Evolutionary conservation across 495 filamentous ascomycete genomes (phyloP).

Genomic region (Tetracladium marchalianum): DNA sequence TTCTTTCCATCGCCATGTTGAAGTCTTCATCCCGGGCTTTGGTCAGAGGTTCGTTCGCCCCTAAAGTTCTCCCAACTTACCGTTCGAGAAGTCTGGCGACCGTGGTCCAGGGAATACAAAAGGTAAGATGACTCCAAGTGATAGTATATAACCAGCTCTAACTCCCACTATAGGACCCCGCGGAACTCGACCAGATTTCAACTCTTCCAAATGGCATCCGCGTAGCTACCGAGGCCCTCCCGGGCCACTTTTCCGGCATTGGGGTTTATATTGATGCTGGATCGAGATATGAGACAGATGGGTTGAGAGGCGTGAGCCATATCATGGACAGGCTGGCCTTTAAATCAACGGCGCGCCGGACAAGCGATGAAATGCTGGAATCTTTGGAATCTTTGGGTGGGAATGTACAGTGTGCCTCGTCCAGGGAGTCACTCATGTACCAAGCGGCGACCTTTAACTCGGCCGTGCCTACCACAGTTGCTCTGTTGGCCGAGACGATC

Average conservation of each 20-base stretch:
- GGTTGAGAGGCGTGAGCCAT: slow-evolving; percentile 83
- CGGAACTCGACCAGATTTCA: slow-evolving; percentile 79
- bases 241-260: slow-evolving; percentile 89
- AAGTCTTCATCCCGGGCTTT: slow-evolving; percentile 12
- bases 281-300: slow-evolving; percentile 84
- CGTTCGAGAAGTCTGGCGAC: slow-evolving; percentile 19
- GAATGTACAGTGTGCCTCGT: slow-evolving; percentile 93
- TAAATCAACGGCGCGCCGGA: slow-evolving; percentile 72
- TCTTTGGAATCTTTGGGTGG: slow-evolving; percentile 77
- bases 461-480: slow-evolving; percentile 73
- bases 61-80: slow-evolving; percentile 8
- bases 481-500: slow-evolving; percentile 87
- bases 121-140: slow-evolving; percentile 4
- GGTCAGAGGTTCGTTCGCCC: not conserved
- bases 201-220: slow-evolving; percentile 88
- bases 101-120: slow-evolving; percentile 19
- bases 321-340: slow-evolving; percentile 94
- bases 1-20: slow-evolving; percentile 12
- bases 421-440: slow-evolving; percentile 96
- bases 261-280: slow-evolving; percentile 96
- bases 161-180: slow-evolving; percentile 56
- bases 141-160: not conserved
- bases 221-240: slow-evolving; percentile 90
- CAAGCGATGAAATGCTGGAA: slow-evolving; percentile 80
- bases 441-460: slow-evolving; percentile 97